Evolutionary conservation across 331 rosid genomes (phyloP).

Genomic region (Quercus phellos): DNA sequence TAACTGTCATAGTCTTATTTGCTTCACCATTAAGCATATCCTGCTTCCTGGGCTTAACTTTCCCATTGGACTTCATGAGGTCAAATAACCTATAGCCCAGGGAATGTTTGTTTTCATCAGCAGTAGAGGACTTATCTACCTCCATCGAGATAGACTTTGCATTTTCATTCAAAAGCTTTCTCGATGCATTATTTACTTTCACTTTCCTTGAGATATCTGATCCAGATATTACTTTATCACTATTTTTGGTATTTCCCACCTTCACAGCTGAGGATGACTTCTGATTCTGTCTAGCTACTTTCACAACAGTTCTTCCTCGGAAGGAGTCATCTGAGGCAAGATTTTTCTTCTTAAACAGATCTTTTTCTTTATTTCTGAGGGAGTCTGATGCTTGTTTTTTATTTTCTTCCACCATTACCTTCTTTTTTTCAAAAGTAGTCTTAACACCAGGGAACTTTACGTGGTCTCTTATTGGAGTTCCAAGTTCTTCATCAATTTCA

Average conservation of each 20-base stretch:
- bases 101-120: constrained; percentile 32
- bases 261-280: constrained; percentile 24
- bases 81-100: constrained; percentile 36
- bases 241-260: constrained; percentile 24
- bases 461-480: constrained; percentile 69
- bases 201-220: constrained; percentile 32
- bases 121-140: constrained; percentile 15
- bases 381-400: constrained; percentile 18
- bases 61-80: constrained; percentile 20
- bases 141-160: constrained; percentile 20
- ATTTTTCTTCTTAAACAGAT: constrained; percentile 28
- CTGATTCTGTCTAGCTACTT: constrained; percentile 27
- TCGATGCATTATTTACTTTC: constrained; percentile 27
- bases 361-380: constrained; percentile 27
- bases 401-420: constrained; percentile 16
- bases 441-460: constrained; percentile 48
- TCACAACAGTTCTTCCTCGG: constrained; percentile 25
- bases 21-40: constrained; percentile 23
- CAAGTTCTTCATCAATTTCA: constrained; percentile 52
- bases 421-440: constrained; percentile 25
- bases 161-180: constrained; percentile 18
- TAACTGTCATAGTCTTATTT: constrained; percentile 11
- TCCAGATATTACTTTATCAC: constrained; percentile 28
- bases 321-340: constrained; percentile 20
- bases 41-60: constrained; percentile 29